A percentile compares a stretch with the other conserved stretches of the same genome.
Evolutionary conservation across 2,329 filamentous ascomycete species (phyloP).

Genomic region (Calonectria hongkongensis): DNA sequence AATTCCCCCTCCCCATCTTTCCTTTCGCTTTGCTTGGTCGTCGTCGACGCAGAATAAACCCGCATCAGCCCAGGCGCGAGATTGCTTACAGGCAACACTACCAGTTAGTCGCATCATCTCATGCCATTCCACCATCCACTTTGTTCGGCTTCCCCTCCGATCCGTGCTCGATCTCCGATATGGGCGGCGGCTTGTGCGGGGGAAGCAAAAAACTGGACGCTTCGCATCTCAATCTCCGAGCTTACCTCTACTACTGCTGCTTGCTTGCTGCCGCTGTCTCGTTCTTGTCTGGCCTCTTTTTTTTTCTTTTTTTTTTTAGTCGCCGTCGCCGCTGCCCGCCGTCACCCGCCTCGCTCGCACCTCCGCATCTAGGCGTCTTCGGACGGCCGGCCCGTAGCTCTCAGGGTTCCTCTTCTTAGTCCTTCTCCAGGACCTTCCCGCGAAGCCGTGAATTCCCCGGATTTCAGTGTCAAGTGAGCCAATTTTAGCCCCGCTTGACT

Average conservation of each 20-base stretch:
- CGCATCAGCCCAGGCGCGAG: conserved; percentile 32
- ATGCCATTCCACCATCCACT: conserved; percentile 31
- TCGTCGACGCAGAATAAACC: conserved; percentile 19
- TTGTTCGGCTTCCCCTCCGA: conserved; percentile 53
- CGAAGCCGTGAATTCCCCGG: conserved; percentile 37
- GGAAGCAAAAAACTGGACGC: conserved; percentile 26
- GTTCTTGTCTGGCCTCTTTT: conserved; percentile 7
- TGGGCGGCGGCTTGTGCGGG: conserved; percentile 42
- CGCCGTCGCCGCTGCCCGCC: conserved; percentile 17
- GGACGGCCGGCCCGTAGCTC: conserved; percentile 33
- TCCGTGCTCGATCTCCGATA: conserved; percentile 44
- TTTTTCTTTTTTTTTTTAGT: background rate
- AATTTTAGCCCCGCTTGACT: conserved; percentile 4
- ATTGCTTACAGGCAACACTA: background rate
- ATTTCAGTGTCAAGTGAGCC: conserved; percentile 4
- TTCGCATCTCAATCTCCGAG: conserved; percentile 49
- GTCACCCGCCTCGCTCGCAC: conserved; percentile 20
- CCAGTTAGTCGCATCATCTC: conserved; percentile 8
- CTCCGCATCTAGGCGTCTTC: conserved; percentile 30
- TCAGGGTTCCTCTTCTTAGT: conserved; percentile 31
- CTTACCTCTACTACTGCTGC: background rate
- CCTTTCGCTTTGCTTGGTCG: background rate
- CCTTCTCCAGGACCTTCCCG: conserved; percentile 2
- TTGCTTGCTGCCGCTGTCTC: too few relatives aligned
- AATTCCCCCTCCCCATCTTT: background rate